Conservation (phyloP, 2,329 filamentous ascomycete species). For the Colletotrichum spinosum region DNA sequence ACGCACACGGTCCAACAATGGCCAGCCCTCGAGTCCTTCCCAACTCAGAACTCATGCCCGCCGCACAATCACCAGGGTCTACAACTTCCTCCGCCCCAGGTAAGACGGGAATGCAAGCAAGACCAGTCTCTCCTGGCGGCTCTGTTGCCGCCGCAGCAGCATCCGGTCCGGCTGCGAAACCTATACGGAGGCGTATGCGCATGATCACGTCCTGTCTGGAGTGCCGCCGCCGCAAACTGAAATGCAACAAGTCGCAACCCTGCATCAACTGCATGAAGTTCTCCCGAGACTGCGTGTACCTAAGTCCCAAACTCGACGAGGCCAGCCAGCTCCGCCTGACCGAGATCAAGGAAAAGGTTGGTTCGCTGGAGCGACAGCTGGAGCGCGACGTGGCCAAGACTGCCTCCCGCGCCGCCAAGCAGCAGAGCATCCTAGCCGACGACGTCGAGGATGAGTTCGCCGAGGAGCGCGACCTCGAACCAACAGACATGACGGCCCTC, state of each 20-base stretch:
- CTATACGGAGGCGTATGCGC: conserved; percentile 70
- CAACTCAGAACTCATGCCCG: conserved; percentile 32
- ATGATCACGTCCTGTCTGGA: conserved; percentile 78
- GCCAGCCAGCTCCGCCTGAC: conserved; percentile 76
- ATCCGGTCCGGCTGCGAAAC: conserved; percentile 45
- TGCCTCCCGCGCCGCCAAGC: conserved; percentile 44
- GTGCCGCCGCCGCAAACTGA: conserved; percentile 80
- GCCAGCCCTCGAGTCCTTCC: conserved; percentile 33
- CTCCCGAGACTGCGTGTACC: conserved; percentile 69
- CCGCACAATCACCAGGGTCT: conserved; percentile 28
- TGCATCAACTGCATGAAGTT: conserved; percentile 75
- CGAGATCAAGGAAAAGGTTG: conserved; percentile 84
- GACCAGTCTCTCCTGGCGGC: conserved; percentile 18
- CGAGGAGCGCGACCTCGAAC: conserved; percentile 70
- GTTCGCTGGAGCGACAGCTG: conserved; percentile 75
- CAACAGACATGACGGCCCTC: conserved; percentile 70
- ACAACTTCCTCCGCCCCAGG: conserved; percentile 24
- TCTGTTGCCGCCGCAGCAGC: conserved; percentile 13
- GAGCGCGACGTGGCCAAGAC: conserved; percentile 74
- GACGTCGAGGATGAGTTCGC: conserved; percentile 68
- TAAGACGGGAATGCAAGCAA: conserved; percentile 12
- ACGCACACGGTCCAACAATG: conserved; percentile 21
- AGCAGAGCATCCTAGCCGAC: conserved; percentile 58
- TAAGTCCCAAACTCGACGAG: conserved; percentile 76
- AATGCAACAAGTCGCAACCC: conserved; percentile 80